Conservation (phyloP, 768 basidiomycete species). For the Clavulina sp. region DNA sequence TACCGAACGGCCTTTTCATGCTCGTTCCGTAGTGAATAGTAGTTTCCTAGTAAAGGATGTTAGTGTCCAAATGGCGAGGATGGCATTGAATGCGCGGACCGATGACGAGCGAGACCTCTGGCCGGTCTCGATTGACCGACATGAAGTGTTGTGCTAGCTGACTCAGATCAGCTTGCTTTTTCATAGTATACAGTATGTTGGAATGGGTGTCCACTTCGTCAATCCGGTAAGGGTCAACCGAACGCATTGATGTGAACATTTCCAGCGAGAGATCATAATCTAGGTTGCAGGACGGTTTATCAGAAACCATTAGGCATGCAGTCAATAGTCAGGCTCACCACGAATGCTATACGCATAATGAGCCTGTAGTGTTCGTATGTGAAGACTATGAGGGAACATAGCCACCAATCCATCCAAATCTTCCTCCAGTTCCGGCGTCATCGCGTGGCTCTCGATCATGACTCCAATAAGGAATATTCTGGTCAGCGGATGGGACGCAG, state of each 20-base stretch:
- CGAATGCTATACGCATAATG: constrained; percentile 79
- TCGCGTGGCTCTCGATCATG: constrained; percentile 74
- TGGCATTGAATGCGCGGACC: constrained; percentile 34
- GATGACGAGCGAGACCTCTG: constrained; percentile 90
- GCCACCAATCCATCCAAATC: constrained; percentile 68
- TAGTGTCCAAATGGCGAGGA: neutral
- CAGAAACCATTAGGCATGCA: too few species aligned
- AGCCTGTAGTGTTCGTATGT: constrained; percentile 74
- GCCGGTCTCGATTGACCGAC: constrained; percentile 76
- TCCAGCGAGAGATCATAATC: constrained; percentile 76
- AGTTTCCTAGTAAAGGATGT: constrained; percentile 51
- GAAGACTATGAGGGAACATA: constrained; percentile 66
- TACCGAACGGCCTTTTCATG: constrained; percentile 94
- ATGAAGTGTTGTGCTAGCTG: constrained; percentile 85
- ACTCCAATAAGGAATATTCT: constrained; percentile 77
- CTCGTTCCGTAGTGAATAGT: constrained; percentile 83
- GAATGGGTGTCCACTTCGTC: constrained; percentile 94
- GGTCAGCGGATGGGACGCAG: constrained; percentile 20
- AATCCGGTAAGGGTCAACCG: constrained; percentile 69
- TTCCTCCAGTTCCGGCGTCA: constrained; percentile 68
- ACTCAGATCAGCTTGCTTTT: constrained; percentile 74
- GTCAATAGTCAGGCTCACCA: constrained; percentile 33
- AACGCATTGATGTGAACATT: constrained; percentile 70
- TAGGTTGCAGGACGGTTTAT: constrained; percentile 18
- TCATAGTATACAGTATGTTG: constrained; percentile 91